These are phyloP conservation scores for Drosera spatulata DNA, from an alignment of 179 eudicot species.

Conservation along the genomic window DNA sequence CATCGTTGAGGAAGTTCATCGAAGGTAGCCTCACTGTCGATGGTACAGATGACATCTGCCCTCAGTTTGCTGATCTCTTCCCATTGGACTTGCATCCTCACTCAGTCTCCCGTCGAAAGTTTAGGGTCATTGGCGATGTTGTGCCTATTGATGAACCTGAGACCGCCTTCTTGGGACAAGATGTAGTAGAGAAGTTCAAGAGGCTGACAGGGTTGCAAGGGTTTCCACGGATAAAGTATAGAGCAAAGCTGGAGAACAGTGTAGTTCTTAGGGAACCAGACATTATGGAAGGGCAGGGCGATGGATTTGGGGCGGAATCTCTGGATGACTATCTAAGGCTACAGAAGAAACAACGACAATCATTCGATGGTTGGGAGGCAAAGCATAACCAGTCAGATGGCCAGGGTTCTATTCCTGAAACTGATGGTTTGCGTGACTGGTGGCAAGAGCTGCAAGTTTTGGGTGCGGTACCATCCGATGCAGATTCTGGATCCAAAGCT, in stretches of 20 bases:
- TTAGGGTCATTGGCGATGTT: constrained; percentile 32
- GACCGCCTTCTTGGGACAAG: constrained; percentile 25
- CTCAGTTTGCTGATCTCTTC: constrained; percentile 62
- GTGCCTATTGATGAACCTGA: constrained; percentile 46
- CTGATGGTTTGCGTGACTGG: constrained; percentile 2
- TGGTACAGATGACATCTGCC: constrained; percentile 15
- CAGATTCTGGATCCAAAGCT: constrained; percentile 9
- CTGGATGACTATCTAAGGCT: constrained; percentile 12
- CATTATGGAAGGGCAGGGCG: constrained; percentile 9
- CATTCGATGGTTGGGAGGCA: constrained; percentile 9
- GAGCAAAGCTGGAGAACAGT: constrained; percentile 15
- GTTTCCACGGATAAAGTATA: constrained; percentile 26
- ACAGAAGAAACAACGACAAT: constrained; percentile 14
- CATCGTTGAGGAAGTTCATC: constrained; percentile 38
- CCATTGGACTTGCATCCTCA: constrained; percentile 57
- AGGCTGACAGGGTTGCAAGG: constrained; percentile 40
- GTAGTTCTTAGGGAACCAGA: constrained; percentile 10
- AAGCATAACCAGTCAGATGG: constrained; percentile 6
- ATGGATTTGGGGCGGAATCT: constrained; percentile 8
- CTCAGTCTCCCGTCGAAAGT: constrained; percentile 15
- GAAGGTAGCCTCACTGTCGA: constrained; percentile 43
- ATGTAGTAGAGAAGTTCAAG: constrained; percentile 53
- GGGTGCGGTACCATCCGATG: constrained; percentile 16
- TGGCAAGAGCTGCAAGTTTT: constrained; percentile 5
- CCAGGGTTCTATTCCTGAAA: constrained; percentile 4